phyloP scores from a whole-genome alignment of 208 protist species.

The Trypanosoma cruzi region DNA sequence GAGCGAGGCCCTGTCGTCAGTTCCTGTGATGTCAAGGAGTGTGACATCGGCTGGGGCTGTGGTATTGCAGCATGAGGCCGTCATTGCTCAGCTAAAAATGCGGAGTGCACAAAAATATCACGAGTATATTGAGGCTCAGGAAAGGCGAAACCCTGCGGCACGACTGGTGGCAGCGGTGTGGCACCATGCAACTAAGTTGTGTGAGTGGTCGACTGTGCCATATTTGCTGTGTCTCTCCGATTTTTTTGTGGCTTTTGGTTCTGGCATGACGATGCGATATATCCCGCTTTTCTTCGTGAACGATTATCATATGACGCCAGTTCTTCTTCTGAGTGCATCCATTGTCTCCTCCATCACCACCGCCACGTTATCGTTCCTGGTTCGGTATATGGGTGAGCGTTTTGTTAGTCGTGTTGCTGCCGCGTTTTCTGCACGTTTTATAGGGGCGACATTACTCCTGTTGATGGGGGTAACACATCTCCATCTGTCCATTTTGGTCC shows the following conservation, averaged over 20 bases:
- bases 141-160: not conserved
- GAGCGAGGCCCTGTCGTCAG: not conserved
- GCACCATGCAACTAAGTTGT: constrained; percentile 3
- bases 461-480: constrained; percentile 22
- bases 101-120: not conserved
- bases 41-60: not conserved
- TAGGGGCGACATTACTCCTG: constrained; percentile 38
- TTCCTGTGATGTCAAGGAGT: not conserved
- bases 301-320: constrained; percentile 25
- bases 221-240: constrained; percentile 55
- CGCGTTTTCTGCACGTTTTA: constrained; percentile 35
- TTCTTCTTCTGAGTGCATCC: constrained; percentile 33
- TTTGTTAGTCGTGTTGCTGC: constrained; percentile 39
- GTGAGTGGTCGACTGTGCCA: constrained; percentile 32
- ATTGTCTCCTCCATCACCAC: constrained; percentile 34
- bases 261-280: constrained; percentile 57
- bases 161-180: not conserved
- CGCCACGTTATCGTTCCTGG: constrained; percentile 22
- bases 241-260: constrained; percentile 45
- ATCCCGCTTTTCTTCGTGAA: constrained; percentile 47
- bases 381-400: constrained; percentile 12
- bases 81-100: not conserved
- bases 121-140: constrained; percentile 4
- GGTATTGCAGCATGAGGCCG: not conserved
- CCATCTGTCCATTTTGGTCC: not conserved